phyloP scores from a whole-genome alignment of 441 rosid genomes.

The Biscutella laevigata region DNA sequence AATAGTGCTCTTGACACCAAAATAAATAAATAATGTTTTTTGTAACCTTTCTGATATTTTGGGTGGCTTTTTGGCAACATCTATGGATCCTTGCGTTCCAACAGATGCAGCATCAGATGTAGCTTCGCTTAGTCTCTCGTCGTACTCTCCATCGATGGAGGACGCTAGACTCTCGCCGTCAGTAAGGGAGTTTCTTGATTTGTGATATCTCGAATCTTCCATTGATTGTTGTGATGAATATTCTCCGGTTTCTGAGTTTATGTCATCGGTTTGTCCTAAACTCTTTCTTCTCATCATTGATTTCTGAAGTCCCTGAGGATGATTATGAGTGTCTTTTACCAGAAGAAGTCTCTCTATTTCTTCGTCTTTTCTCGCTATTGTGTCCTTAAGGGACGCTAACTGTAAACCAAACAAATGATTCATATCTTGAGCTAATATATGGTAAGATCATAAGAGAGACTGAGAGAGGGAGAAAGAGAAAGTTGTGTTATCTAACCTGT shows the following conservation, averaged over 20 bases:
- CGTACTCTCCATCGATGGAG: conserved; percentile 30
- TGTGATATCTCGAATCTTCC: too few relatives aligned
- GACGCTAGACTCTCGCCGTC: conserved; percentile 25
- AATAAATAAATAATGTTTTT: conserved; percentile 5
- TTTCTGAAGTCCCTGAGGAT: conserved; percentile 24
- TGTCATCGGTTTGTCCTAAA: conserved; percentile 28
- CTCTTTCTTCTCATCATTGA: conserved; percentile 20
- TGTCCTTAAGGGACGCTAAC: conserved; percentile 55
- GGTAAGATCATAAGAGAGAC: background rate
- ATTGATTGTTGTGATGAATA: conserved; percentile 21
- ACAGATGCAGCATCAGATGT: conserved; percentile 36
- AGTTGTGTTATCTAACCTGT: conserved; percentile 30
- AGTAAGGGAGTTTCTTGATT: conserved; percentile 10
- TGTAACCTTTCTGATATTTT: conserved; percentile 21
- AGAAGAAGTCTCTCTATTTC: conserved; percentile 55
- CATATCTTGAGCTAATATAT: conserved; percentile 1
- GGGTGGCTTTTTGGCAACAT: conserved; percentile 26
- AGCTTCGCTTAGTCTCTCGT: conserved; percentile 36
- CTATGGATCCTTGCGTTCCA: conserved; percentile 36
- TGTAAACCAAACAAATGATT: conserved; percentile 15
- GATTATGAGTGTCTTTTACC: conserved; percentile 26
- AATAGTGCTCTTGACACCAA: background rate
- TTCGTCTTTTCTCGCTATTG: conserved; percentile 43
- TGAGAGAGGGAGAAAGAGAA: background rate
- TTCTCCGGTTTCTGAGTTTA: conserved; percentile 26